Percentiles rank a stretch among this genome's conserved stretches.
Evolutionary conservation across 176 grass and related monocot species (phyloP).

Genomic region (Eleusine indica): DNA sequence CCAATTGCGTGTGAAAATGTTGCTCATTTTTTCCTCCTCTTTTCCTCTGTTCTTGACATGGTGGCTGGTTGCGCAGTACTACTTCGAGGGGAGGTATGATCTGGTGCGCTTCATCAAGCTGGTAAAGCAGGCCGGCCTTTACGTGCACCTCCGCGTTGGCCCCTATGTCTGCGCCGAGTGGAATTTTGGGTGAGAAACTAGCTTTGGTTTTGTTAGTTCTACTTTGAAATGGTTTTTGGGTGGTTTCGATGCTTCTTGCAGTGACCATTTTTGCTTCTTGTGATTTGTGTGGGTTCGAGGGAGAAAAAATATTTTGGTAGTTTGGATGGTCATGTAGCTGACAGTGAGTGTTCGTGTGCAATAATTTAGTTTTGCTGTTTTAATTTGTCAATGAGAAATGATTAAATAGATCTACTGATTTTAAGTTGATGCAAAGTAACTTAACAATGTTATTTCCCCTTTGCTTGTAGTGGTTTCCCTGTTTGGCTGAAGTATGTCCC

Average conservation of each 20-base stretch:
- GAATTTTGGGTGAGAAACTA: slow-evolving; percentile 84
- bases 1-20: neutral
- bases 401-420: neutral
- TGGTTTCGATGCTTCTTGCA: neutral
- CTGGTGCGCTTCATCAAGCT: slow-evolving; percentile 90
- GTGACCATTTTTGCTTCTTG: neutral
- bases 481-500: slow-evolving; percentile 99
- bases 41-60: slow-evolving; percentile 34
- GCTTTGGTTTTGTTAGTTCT: neutral
- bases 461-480: slow-evolving; percentile 79
- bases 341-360: neutral
- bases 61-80: slow-evolving; percentile 65
- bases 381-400: neutral
- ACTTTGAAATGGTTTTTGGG: neutral
- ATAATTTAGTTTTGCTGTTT: neutral
- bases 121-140: slow-evolving; percentile 85
- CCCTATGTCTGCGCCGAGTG: slow-evolving; percentile 97
- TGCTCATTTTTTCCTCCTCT: neutral
- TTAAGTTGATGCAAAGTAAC: slow-evolving; percentile 7
- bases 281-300: neutral
- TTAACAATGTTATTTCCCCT: slow-evolving; percentile 16
- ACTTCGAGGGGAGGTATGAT: slow-evolving; percentile 95
- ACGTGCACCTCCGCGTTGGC: slow-evolving; percentile 95
- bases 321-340: slow-evolving; percentile 24
- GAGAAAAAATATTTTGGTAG: neutral